phyloP scores from a whole-genome alignment of 768 basidiomycete genomes.

The Asterophora parasitica region DNA sequence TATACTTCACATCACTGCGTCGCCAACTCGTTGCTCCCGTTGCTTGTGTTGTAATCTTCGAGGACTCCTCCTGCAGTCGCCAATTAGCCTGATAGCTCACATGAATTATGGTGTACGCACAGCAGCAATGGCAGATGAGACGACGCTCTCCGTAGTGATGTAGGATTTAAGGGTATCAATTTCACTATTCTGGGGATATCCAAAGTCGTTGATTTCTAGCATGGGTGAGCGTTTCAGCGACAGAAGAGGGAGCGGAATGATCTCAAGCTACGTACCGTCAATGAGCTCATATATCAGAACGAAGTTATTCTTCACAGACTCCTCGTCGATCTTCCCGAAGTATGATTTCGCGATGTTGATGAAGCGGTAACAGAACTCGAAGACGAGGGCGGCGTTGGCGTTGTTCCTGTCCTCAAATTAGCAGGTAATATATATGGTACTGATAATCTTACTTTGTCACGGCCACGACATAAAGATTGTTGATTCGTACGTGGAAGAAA shows the following conservation, averaged over 20 bases:
- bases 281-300: conserved; percentile 97
- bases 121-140: conserved; percentile 77
- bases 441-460: conserved; percentile 76
- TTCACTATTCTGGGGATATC: conserved; percentile 98
- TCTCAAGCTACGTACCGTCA: conserved; percentile 61
- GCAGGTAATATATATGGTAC: neutral
- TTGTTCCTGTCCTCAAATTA: conserved; percentile 60
- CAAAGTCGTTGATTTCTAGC: conserved; percentile 93
- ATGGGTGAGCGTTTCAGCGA: conserved; percentile 4
- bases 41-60: conserved; percentile 95
- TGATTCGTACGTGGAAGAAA: conserved; percentile 96
- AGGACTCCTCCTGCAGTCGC: conserved; percentile 79
- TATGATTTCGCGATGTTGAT: conserved; percentile 92
- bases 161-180: conserved; percentile 96
- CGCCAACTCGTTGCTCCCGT: conserved; percentile 97
- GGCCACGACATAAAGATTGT: conserved; percentile 93
- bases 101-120: conserved; percentile 36
- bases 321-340: conserved; percentile 98
- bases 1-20: conserved; percentile 92
- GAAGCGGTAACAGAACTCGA: conserved; percentile 97
- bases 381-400: conserved; percentile 95
- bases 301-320: conserved; percentile 98
- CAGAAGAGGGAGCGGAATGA: neutral
- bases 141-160: conserved; percentile 96
- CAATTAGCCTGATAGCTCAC: neutral